Evolutionary conservation across 805 yeast genomes (phyloP), one percentile per base, ranked within the genome.

Genomic region (Candida namnaoensis): DNA sequence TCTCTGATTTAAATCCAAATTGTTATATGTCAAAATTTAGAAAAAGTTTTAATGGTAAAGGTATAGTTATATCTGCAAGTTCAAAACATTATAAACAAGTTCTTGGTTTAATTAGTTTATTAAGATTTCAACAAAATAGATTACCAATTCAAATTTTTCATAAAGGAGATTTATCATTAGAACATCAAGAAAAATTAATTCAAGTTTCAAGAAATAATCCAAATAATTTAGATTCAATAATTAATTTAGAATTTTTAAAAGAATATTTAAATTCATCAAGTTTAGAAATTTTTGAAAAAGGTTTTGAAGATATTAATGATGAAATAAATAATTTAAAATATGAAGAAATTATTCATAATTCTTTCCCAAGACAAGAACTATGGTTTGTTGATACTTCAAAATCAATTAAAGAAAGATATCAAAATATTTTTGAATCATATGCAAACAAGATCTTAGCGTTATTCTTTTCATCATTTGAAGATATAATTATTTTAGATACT

Each of bases 381-480:
- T 64, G 72, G 69, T 68, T 67, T 50, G 66, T 66, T 23, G 49
- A 65, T 44, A 61, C 57, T 23, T 30, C 43, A 10, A 46, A 43
- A 3, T 42, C 55, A 11, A 45, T 65, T 34, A 49, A 46, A n/a
- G 47, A 49, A n/a, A 10, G 24, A 8, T 30, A 44, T 12, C 5
- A 30, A 32, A 41, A 42, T 14, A 45, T 38, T 11, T 36, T 43
- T 6, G 69, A 69, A 11, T 61, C 66, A 1, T 61, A 52, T 42
- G 45, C 50, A 26, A 60, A 60, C 39, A 78, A 77, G 52, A 69
- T 78, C 55, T 48, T 75, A 25, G 79, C 82, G 2, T 60, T 70
- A 14, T 46, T 74, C 28, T 78, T 78, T 53, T 76, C 68, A 39
- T 65, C 74, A n/a, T 76, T 74, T 48, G 66, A 66, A 35, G 78